A percentile compares a stretch with the other conserved stretches of the same genome.
Evolutionary conservation across 2,329 filamentous ascomycete species (phyloP).

Genomic region (Colletotrichum sp.): DNA sequence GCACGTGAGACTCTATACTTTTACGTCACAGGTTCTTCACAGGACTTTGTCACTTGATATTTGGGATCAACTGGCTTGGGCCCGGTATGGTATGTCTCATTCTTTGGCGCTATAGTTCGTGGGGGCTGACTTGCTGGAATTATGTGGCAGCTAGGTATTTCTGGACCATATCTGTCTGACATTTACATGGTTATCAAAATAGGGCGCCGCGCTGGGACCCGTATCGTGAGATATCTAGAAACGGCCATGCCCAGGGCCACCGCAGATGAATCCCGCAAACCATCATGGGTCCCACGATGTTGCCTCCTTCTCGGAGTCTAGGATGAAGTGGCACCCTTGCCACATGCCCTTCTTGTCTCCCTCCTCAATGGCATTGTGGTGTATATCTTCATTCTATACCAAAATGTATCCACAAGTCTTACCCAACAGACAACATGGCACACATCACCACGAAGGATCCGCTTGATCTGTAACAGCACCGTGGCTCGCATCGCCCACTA

Average conservation of each 20-base stretch:
- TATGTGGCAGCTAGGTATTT: neutral
- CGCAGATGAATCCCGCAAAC: neutral
- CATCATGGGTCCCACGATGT: neutral
- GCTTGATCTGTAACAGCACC: conserved; percentile 82
- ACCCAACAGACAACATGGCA: neutral
- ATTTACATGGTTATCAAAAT: neutral
- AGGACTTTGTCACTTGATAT: neutral
- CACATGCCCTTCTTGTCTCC: neutral
- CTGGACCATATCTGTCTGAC: neutral
- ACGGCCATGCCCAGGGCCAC: neutral
- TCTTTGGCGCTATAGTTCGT: neutral
- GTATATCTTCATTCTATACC: neutral
- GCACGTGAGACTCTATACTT: neutral
- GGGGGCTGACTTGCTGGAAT: neutral
- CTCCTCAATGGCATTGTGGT: neutral
- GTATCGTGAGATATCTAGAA: neutral
- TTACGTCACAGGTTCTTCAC: neutral
- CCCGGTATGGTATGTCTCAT: neutral
- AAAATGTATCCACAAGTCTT: neutral
- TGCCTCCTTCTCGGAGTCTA: neutral
- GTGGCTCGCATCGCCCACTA: conserved; percentile 91
- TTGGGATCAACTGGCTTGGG: neutral
- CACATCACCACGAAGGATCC: conserved; percentile 27
- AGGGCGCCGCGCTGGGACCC: neutral
- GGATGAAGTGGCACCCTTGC: neutral